These are phyloP conservation scores for Dipteronia sinensis DNA, from an alignment of 345 rosid genomes.

Conservation along the genomic window DNA sequence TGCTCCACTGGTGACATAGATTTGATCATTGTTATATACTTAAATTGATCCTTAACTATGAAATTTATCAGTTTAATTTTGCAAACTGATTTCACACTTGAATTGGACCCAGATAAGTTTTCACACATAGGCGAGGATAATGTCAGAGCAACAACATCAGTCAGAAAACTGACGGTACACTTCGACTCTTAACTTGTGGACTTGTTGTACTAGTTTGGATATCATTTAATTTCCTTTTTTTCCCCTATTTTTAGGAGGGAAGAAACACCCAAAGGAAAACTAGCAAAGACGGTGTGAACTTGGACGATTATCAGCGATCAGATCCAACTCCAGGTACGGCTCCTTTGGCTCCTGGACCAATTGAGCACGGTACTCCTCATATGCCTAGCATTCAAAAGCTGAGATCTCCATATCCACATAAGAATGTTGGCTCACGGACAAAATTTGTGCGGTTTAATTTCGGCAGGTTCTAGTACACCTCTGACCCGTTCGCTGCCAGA, in stretches of 20 bases:
- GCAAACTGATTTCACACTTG: neutral
- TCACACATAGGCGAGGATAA: neutral
- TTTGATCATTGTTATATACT: no score
- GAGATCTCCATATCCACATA: neutral
- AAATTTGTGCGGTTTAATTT: no score
- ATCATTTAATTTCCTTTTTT: neutral
- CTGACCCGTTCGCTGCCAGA: no score
- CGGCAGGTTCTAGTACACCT: no score
- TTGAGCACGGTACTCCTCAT: conserved; percentile 13
- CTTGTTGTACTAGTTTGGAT: neutral
- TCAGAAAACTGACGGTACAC: neutral
- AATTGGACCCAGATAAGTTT: neutral
- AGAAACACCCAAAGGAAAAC: neutral
- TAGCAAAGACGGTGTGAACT: neutral
- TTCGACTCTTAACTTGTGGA: neutral
- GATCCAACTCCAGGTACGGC: conserved; percentile 13
- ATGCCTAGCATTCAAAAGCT: conserved; percentile 16
- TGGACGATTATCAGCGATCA: conserved; percentile 3
- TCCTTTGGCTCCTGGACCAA: neutral
- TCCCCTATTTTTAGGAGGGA: neutral
- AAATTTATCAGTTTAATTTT: neutral
- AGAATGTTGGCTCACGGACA: neutral
- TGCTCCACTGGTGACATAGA: no score
- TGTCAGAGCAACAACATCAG: conserved; percentile 3
- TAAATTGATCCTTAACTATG: neutral